Conservation (phyloP, 2,329 filamentous ascomycete genomes). For the Colletotrichum trifolii region DNA sequence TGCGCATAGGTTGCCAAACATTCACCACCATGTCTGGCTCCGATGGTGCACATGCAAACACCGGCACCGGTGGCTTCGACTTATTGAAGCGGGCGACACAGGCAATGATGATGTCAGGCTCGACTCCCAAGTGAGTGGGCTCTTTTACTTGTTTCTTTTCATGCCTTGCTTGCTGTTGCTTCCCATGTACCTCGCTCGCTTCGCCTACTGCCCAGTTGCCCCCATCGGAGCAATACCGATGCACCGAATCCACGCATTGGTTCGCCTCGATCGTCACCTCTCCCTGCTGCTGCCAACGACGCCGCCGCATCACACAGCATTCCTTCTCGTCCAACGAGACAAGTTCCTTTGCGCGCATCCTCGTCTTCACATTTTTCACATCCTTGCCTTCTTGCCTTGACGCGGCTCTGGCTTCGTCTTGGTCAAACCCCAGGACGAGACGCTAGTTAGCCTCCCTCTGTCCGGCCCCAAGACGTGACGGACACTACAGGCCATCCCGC, state of each 20-base stretch:
- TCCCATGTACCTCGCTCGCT: not conserved
- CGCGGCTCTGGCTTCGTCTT: conserved; percentile 11
- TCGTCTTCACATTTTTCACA: not conserved
- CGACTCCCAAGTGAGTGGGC: conserved; percentile 34
- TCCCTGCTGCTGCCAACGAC: not conserved
- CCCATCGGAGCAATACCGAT: not conserved
- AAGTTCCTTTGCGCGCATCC: too few species aligned
- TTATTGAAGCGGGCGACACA: conserved; percentile 70
- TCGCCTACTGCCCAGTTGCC: not conserved
- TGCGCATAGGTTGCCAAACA: not conserved
- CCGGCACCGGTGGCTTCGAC: conserved; percentile 62
- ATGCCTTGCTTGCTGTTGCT: conserved; percentile 1
- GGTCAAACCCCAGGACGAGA: not conserved
- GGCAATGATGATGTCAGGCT: conserved; percentile 70
- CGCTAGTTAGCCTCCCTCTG: conserved; percentile 26
- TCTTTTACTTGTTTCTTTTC: conserved; percentile 39
- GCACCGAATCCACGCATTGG: not conserved
- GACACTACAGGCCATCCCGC: conserved; percentile 11
- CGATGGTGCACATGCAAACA: conserved; percentile 53
- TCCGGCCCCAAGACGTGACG: conserved; percentile 22
- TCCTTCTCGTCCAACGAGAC: not conserved
- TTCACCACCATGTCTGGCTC: conserved; percentile 60
- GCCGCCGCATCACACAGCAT: not conserved
- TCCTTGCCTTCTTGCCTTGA: not conserved
- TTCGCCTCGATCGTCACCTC: not conserved